These are phyloP conservation scores for Talaromyces sp. DNA, from an alignment of 2,329 filamentous ascomycete genomes.

Conservation along the genomic window DNA sequence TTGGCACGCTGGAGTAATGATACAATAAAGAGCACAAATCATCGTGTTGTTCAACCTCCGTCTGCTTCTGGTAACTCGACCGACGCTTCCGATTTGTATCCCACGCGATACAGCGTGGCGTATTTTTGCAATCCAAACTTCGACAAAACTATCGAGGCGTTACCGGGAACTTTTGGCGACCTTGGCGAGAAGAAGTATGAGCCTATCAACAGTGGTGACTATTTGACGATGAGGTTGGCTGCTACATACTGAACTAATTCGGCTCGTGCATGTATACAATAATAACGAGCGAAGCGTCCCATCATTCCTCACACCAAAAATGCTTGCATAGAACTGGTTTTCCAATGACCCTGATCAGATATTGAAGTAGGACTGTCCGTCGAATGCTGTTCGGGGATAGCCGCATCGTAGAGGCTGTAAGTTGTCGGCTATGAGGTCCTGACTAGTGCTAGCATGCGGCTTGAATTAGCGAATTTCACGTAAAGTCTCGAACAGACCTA, in stretches of 20 bases:
- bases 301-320: background rate
- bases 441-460: background rate
- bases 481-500: background rate
- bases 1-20: slow-evolving; percentile 88
- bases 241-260: slow-evolving; percentile 60
- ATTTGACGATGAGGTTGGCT: slow-evolving; percentile 71
- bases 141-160: slow-evolving; percentile 69
- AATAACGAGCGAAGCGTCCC: background rate
- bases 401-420: background rate
- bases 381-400: background rate
- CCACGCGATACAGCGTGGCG: slow-evolving; percentile 79
- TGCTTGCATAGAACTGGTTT: background rate
- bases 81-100: slow-evolving; percentile 49
- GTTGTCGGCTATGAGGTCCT: background rate
- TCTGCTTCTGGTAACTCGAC: slow-evolving; percentile 40
- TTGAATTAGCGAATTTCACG: background rate
- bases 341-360: background rate
- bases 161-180: slow-evolving; percentile 68
- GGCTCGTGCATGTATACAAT: background rate
- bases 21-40: slow-evolving; percentile 82
- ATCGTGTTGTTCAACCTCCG: slow-evolving; percentile 85
- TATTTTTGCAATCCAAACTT: slow-evolving; percentile 91
- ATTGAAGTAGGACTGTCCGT: background rate
- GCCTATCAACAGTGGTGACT: slow-evolving; percentile 73
- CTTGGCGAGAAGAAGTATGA: slow-evolving; percentile 70